Conservation (phyloP, 768 basidiomycete genomes). For the Lactarius pseudohatsudake region DNA sequence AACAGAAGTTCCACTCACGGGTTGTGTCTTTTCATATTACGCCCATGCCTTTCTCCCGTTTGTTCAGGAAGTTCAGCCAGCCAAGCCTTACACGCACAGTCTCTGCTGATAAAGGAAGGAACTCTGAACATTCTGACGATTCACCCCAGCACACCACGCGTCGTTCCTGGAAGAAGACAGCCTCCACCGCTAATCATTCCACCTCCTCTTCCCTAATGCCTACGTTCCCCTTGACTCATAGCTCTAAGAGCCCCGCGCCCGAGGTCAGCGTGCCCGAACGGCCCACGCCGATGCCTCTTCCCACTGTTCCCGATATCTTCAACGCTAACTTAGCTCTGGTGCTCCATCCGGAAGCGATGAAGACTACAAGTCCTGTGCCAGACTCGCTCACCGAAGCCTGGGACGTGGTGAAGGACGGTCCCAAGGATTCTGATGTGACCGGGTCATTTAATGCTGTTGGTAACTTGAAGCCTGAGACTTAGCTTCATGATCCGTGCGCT, state of each 20-base stretch:
- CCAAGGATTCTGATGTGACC: background rate
- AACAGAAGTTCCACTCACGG: background rate
- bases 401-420: conserved; percentile 6
- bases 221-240: background rate
- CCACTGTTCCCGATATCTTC: background rate
- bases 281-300: background rate
- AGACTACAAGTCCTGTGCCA: background rate
- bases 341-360: background rate
- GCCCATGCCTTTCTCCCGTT: conserved; percentile 9
- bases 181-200: background rate
- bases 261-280: background rate
- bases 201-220: background rate
- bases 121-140: background rate
- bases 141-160: background rate
- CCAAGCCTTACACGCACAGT: background rate
- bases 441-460: background rate
- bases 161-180: conserved; percentile 4
- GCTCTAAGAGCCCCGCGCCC: background rate
- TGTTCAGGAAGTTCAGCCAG: conserved; percentile 13
- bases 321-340: background rate
- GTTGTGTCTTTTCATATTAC: background rate
- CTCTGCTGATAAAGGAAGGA: background rate
- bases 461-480: background rate
- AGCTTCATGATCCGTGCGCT: background rate
- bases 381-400: conserved; percentile 10